A percentile compares a stretch with the other conserved stretches of the same genome.
These are phyloP conservation scores for Tremellales sp. DNA, from an alignment of 1,284 basidiomycete species.

Conservation along the genomic window DNA sequence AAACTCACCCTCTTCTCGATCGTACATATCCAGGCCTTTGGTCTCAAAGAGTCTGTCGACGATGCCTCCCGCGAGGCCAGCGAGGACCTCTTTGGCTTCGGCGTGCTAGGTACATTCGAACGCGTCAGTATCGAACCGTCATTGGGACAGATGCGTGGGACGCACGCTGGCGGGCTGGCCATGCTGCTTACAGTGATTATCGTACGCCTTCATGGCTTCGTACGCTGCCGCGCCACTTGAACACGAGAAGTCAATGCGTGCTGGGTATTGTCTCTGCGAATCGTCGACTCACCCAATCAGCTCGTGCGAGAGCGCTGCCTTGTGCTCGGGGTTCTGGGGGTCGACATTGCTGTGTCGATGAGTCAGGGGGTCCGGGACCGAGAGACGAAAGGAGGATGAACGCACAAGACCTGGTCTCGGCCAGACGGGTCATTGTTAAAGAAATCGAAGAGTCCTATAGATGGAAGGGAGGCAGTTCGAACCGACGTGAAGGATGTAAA, in stretches of 20 bases:
- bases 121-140: too few relatives aligned
- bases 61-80: slow-evolving; percentile 46
- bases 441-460: slow-evolving; percentile 40
- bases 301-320: slow-evolving; percentile 43
- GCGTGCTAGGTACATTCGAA: too few relatives aligned
- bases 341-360: slow-evolving; percentile 37
- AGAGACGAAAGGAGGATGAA: neutral
- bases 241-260: neutral
- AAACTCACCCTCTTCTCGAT: slow-evolving; percentile 42
- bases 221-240: slow-evolving; percentile 39
- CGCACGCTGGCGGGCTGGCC: slow-evolving; percentile 37
- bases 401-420: slow-evolving; percentile 39
- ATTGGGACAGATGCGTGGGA: too few relatives aligned
- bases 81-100: slow-evolving; percentile 44
- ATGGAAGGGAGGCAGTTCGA: too few relatives aligned
- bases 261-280: too few relatives aligned
- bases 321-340: slow-evolving; percentile 37
- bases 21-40: slow-evolving; percentile 41
- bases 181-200: slow-evolving; percentile 35
- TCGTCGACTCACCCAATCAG: slow-evolving; percentile 31
- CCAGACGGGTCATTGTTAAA: slow-evolving; percentile 39
- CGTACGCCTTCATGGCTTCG: slow-evolving; percentile 45
- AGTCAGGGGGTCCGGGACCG: neutral
- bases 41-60: slow-evolving; percentile 48
- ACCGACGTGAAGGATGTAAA: too few relatives aligned